Evolutionary conservation across 768 basidiomycete genomes (phyloP).

Genomic region (Tricholomella constricta): DNA sequence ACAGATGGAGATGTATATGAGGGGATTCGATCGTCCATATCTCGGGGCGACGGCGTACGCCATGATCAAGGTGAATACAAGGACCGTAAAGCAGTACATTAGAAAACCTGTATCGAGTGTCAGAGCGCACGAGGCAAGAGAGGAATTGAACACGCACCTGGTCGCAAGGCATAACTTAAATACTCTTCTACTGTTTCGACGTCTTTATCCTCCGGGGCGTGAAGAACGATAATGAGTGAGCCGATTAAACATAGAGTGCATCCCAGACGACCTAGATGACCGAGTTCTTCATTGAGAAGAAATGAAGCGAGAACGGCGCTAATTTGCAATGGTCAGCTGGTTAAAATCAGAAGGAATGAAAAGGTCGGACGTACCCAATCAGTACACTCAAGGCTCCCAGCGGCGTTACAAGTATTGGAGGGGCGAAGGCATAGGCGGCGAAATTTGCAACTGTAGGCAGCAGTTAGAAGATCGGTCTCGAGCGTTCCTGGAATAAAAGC

Average conservation of each 20-base stretch:
- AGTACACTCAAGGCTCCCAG: constrained; percentile 96
- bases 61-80: constrained; percentile 81
- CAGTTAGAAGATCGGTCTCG: constrained; percentile 5
- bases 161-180: constrained; percentile 87
- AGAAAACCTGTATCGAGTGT: constrained; percentile 67
- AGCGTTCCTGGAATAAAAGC: background rate
- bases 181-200: constrained; percentile 94
- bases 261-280: constrained; percentile 87
- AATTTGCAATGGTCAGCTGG: constrained; percentile 6
- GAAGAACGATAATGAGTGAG: constrained; percentile 91
- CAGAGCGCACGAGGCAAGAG: background rate
- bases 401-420: constrained; percentile 97
- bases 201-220: constrained; percentile 95
- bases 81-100: constrained; percentile 84
- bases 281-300: constrained; percentile 89
- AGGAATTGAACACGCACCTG: constrained; percentile 55
- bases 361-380: constrained; percentile 74
- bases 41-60: constrained; percentile 83
- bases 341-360: background rate
- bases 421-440: constrained; percentile 96
- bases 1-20: constrained; percentile 96
- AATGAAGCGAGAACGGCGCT: constrained; percentile 95
- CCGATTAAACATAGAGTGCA: constrained; percentile 85
- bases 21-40: constrained; percentile 84
- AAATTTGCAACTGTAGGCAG: constrained; percentile 72